These are phyloP conservation scores for Dillenia suffruticosa DNA, from an alignment of 164 flowering plant species.

Conservation along the genomic window DNA sequence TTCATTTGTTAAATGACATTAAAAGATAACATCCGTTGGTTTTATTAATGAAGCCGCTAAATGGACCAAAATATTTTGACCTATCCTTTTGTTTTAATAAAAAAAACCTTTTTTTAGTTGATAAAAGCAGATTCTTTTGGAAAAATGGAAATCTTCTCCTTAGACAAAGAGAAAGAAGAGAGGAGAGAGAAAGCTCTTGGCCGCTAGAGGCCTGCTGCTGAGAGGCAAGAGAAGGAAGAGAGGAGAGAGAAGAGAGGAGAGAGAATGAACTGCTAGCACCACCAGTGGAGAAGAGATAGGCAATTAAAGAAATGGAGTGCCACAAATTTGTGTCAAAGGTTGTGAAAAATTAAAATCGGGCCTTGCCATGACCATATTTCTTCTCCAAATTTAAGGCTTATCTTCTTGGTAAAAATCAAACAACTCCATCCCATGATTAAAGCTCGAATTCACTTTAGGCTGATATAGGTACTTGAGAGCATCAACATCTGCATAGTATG, in stretches of 20 bases:
- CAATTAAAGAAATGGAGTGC: constrained; percentile 56
- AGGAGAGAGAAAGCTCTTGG: too few species aligned
- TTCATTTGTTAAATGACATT: too few species aligned
- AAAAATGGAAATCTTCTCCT: not conserved
- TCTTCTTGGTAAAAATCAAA: constrained; percentile 22
- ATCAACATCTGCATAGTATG: constrained; percentile 41
- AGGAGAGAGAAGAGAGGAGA: constrained; percentile 1
- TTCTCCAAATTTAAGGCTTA: constrained; percentile 35
- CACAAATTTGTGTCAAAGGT: constrained; percentile 41
- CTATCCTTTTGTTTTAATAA: not conserved
- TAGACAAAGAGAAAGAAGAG: not conserved
- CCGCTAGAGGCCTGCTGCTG: too few species aligned
- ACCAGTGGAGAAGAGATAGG: constrained; percentile 15
- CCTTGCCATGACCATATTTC: constrained; percentile 61
- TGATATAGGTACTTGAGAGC: constrained; percentile 54
- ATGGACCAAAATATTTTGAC: too few species aligned
- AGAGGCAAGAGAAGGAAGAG: not conserved
- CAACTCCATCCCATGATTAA: constrained; percentile 46
- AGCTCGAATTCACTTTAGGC: constrained; percentile 41
- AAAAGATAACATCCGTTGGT: too few species aligned
- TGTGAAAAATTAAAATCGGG: constrained; percentile 71
- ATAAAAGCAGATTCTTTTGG: not conserved
- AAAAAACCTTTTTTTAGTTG: not conserved
- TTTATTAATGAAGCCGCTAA: too few species aligned
- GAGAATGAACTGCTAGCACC: too few species aligned